A percentile compares a stretch with the other conserved stretches of the same genome.
These are phyloP conservation scores for Crotalaria pallida DNA, from an alignment of 306 rosid species.

Conservation along the genomic window DNA sequence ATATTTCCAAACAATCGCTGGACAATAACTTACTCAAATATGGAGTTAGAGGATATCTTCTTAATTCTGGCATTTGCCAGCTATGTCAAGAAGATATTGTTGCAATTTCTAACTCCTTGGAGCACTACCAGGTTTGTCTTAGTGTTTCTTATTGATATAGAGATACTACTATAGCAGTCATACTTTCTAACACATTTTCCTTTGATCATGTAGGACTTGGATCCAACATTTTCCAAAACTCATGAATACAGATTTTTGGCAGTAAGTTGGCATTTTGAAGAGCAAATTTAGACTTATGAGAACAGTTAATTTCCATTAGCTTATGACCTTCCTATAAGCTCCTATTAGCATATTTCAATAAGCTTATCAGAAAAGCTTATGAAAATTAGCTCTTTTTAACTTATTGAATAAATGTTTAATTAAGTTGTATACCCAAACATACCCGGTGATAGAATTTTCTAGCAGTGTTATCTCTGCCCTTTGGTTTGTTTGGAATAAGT, in stretches of 20 bases:
- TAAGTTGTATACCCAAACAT: too few species aligned
- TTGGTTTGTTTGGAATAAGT: slow-evolving; percentile 9
- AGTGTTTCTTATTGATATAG: background rate
- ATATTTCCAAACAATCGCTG: slow-evolving; percentile 73
- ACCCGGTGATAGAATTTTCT: background rate
- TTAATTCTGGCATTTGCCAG: slow-evolving; percentile 86
- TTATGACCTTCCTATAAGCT: too few species aligned
- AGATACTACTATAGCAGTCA: background rate
- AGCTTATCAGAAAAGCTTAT: too few species aligned
- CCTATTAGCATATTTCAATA: too few species aligned
- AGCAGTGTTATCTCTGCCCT: background rate
- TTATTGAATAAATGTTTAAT: too few species aligned
- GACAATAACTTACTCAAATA: slow-evolving; percentile 74
- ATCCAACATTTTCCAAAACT: slow-evolving; percentile 47
- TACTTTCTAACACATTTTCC: background rate
- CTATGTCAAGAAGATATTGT: slow-evolving; percentile 72
- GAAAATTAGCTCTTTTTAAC: too few species aligned
- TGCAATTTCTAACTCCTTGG: slow-evolving; percentile 77
- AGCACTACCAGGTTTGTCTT: slow-evolving; percentile 65
- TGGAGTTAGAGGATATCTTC: slow-evolving; percentile 97
- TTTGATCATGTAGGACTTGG: slow-evolving; percentile 44
- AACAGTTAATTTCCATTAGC: too few species aligned
- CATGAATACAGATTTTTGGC: slow-evolving; percentile 46
- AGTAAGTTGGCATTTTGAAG: slow-evolving; percentile 23
- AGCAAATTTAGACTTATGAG: too few species aligned